Evolutionary conservation across 148 eudicot species (phyloP), one percentile per base, ranked within the genome.

Genomic region (Fagopyrum esculentum): DNA sequence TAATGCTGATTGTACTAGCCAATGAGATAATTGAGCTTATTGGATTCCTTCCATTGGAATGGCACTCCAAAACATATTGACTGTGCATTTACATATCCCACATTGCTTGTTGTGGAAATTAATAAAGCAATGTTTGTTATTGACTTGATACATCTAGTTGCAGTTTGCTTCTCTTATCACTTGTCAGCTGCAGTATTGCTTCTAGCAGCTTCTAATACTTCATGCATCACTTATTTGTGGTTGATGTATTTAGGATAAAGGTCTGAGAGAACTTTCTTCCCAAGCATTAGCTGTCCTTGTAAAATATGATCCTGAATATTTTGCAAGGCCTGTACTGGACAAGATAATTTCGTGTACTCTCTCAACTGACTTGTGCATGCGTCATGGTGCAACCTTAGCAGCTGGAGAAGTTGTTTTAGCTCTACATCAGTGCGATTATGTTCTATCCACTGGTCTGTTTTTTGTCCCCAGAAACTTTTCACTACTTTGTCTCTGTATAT

Each of bases 311-410:
- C 91, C 90, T 57, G 89, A 84, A 72, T 85, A 90, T 78, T 90
- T 86, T 90, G 93, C 94, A 26, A 83, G 86, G 75, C 80, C 68
- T 74, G 87, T 85, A 79, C 75, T 95, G 45, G 94, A 85, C 66
- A 89, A 87, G 81, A 69, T 95, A 76, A 85, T 92, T 72, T 91
- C 94, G 44, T 84, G 87, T 85, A 95, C 96, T 79, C 87, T 95
- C 66, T 90, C 99, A 72, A 84, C 97, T 79, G 99, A 95, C 85
- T 86, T 95, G 76, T 92, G 96, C 84, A 86, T 82, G 89, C 97
- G 98, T 73, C 97, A 95, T 83, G 98, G 99, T 83, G 92, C 99
- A 84, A 86, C 96, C 50, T 82, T 95, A 80, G 93, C 99, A 44
- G 89, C 89, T 69, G 99, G 92, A 63, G 99, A 92, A 85, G 86